Evolutionary conservation across 1,284 basidiomycete genomes (phyloP), one percentile per base, ranked within the genome.

Genomic region (Irpex sp.): DNA sequence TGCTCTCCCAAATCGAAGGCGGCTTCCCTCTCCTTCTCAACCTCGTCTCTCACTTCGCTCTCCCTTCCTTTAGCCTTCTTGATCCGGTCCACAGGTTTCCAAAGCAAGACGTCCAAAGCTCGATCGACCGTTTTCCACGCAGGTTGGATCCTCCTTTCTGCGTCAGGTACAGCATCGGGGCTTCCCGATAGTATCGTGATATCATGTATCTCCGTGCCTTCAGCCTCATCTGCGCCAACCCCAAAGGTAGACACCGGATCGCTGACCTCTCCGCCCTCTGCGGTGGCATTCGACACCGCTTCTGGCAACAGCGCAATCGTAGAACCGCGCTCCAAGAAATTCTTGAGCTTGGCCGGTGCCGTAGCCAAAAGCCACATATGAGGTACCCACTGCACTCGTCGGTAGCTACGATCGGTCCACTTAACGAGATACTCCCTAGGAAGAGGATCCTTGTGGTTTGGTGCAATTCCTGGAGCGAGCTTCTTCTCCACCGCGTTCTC

Each of bases 361-460:
- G 84, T 86, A 2, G 89, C 85, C 36, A 87, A 77, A 0, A 97
- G 79, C 93, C 93, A 97, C 77, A 91, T 88, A 71, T 97, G 95
- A 17, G 94, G 91, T 1, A 96, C 93, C 95, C 95, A 97, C 68
- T 88, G 79, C 54, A 85, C 79, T 62, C 93, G 86, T 59, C 89
- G 79, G 75, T 91, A 96, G 66, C 93, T 90, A 63, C 91, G 78
- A 63, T 82, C 85, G 4, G 78, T 75, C 91, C 93, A 97, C 73
- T 97, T 97, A 63, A 97, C 86, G 7, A 97, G 85, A 71, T 97
- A 97, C 75, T 96, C 93, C 62, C 94, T 81, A 19, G 92, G 91
- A 11, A 95, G 80, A 54, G 78, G 71, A 36, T 79, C 76, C 72
- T 87, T 93, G 74, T 81, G 81, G 68, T 86, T 77, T 1, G 84